phyloP scores from a whole-genome alignment of 2,329 filamentous ascomycete species.

The Verticillium nubilum region DNA sequence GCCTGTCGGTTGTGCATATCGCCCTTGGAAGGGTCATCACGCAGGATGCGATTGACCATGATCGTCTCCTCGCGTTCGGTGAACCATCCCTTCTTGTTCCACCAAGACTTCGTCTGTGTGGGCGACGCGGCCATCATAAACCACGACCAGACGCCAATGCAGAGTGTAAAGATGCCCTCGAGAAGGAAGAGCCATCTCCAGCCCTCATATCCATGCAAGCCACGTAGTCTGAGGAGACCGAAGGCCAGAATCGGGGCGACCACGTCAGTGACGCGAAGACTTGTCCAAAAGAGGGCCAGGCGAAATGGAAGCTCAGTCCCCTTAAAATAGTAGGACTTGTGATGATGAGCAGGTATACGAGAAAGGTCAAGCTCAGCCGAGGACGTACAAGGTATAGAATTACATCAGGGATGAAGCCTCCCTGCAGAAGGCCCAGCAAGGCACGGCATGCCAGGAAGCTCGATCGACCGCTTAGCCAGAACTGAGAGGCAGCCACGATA shows the following conservation, averaged over 20 bases:
- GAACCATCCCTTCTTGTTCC: conserved; percentile 44
- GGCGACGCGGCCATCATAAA: conserved; percentile 22
- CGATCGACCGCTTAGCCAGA: conserved; percentile 19
- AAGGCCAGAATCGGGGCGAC: conserved; percentile 26
- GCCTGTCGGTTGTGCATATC: conserved; percentile 54
- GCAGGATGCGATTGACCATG: conserved; percentile 49
- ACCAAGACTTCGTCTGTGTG: conserved; percentile 29
- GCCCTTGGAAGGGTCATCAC: conserved; percentile 52
- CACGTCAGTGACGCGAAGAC: conserved; percentile 22
- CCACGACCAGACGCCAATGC: conserved; percentile 15
- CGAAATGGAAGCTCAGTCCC: conserved; percentile 24
- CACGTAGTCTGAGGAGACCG: conserved; percentile 25
- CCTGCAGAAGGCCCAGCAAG: conserved; percentile 43
- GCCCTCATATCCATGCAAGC: conserved; percentile 22
- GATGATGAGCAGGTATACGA: not conserved
- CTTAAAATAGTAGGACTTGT: conserved; percentile 24
- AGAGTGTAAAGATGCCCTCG: conserved; percentile 28
- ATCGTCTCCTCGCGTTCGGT: conserved; percentile 48
- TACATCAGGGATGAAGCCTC: conserved; percentile 41
- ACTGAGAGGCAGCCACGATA: conserved; percentile 25
- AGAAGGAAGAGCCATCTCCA: conserved; percentile 46
- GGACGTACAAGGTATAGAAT: conserved; percentile 13
- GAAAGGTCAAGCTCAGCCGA: not conserved
- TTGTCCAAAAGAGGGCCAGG: conserved; percentile 26
- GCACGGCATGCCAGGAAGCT: conserved; percentile 25